Conservation (phyloP, 345 rosid species). For the Eutrema heterophyllum region DNA sequence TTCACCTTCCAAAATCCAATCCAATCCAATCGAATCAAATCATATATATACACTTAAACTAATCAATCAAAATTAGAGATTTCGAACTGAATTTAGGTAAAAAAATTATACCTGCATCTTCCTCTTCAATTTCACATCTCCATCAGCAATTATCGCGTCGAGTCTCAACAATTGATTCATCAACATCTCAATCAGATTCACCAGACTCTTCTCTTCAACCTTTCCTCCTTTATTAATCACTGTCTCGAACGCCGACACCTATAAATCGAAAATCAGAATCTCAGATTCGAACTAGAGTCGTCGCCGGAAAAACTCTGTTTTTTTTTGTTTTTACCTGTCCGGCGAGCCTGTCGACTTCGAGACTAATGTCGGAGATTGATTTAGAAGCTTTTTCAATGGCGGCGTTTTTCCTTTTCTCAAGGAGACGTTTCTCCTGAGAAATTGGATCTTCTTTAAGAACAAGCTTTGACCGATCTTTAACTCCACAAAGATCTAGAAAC, state of each 20-base stretch:
- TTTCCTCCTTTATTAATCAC: constrained; percentile 71
- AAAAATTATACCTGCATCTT: constrained; percentile 70
- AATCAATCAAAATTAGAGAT: not conserved
- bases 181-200: constrained; percentile 65
- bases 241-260: constrained; percentile 84
- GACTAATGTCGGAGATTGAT: constrained; percentile 76
- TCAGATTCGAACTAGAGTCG: not conserved
- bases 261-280: not conserved
- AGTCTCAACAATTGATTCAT: constrained; percentile 90
- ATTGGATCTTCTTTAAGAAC: constrained; percentile 81
- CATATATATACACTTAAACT: not conserved
- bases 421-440: constrained; percentile 76
- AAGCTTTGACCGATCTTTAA: constrained; percentile 85
- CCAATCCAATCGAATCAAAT: not conserved
- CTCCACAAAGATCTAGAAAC: constrained; percentile 83
- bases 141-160: constrained; percentile 81
- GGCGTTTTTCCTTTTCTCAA: constrained; percentile 74
- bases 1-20: constrained; percentile 47
- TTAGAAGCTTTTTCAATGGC: constrained; percentile 84
- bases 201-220: constrained; percentile 66
- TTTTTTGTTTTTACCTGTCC: constrained; percentile 48
- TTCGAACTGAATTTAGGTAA: not conserved
- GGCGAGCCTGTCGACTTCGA: constrained; percentile 85
- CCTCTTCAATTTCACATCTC: constrained; percentile 89
- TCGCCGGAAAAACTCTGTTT: not conserved